A percentile compares a stretch with the other conserved stretches of the same genome.
These are phyloP conservation scores for Sphagnurus paluster DNA, from an alignment of 1,284 basidiomycete genomes.

Conservation along the genomic window DNA sequence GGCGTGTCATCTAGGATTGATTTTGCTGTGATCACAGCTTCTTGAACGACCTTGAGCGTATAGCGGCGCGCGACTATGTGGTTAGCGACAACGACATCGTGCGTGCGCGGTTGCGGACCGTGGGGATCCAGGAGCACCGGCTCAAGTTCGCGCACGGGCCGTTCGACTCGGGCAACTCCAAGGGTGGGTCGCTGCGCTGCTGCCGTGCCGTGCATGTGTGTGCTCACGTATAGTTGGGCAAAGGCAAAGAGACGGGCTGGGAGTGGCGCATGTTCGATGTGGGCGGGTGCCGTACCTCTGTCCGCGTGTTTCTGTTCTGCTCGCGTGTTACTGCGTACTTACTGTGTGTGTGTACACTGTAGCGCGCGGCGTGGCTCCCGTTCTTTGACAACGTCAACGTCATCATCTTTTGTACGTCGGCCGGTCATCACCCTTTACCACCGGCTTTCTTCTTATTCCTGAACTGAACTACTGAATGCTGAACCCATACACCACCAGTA, in stretches of 20 bases:
- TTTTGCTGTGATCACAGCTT: slow-evolving; percentile 43
- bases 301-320: slow-evolving; percentile 29
- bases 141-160: slow-evolving; percentile 48
- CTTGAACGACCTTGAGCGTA: slow-evolving; percentile 58
- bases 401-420: slow-evolving; percentile 43
- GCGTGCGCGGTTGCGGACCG: slow-evolving; percentile 58
- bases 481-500: too few species aligned
- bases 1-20: neutral
- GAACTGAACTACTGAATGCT: slow-evolving; percentile 1
- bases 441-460: slow-evolving; percentile 14
- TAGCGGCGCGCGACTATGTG: slow-evolving; percentile 50
- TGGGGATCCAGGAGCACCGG: slow-evolving; percentile 57
- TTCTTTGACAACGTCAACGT: slow-evolving; percentile 60
- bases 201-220: slow-evolving; percentile 2
- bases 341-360: slow-evolving; percentile 9
- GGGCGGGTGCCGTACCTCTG: slow-evolving; percentile 57
- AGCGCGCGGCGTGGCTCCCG: slow-evolving; percentile 63
- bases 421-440: neutral
- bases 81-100: slow-evolving; percentile 65
- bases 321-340: neutral
- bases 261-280: slow-evolving; percentile 71
- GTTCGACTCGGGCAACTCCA: slow-evolving; percentile 35
- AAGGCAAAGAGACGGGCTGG: slow-evolving; percentile 37
- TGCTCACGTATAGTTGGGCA: slow-evolving; percentile 9
- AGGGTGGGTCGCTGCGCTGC: slow-evolving; percentile 23